Conservation (phyloP, 73 alveolate species). For the Paramecium biaurelia region DNA sequence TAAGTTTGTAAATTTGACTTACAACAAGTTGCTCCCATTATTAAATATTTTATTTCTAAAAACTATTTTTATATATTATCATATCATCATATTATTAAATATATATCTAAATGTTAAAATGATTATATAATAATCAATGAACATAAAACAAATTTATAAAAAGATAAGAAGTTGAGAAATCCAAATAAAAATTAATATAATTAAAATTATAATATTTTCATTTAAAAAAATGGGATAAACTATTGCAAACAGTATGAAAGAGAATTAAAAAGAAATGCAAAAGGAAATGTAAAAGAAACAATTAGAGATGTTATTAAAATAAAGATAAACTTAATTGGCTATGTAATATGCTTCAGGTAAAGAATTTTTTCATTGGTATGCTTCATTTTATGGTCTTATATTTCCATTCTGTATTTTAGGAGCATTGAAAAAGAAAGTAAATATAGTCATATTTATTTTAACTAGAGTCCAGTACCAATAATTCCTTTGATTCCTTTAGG, state of each 20-base stretch:
- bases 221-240: background rate
- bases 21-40: conserved; percentile 55
- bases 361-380: conserved; percentile 5
- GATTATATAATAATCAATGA: too few species aligned
- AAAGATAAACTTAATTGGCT: background rate
- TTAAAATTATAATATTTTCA: too few species aligned
- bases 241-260: background rate
- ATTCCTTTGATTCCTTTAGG: background rate
- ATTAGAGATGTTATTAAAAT: background rate
- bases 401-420: background rate
- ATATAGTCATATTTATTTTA: background rate
- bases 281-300: conserved; percentile 12
- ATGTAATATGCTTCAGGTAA: conserved; percentile 24
- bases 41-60: background rate
- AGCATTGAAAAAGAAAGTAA: background rate
- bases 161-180: background rate
- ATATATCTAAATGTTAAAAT: background rate
- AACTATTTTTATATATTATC: background rate
- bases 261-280: conserved; percentile 6
- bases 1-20: background rate
- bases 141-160: background rate
- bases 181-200: background rate
- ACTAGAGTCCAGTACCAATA: background rate
- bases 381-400: background rate
- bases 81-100: background rate